Conservation (phyloP, 2,329 filamentous ascomycete genomes). For the Anisogramma anomala region DNA sequence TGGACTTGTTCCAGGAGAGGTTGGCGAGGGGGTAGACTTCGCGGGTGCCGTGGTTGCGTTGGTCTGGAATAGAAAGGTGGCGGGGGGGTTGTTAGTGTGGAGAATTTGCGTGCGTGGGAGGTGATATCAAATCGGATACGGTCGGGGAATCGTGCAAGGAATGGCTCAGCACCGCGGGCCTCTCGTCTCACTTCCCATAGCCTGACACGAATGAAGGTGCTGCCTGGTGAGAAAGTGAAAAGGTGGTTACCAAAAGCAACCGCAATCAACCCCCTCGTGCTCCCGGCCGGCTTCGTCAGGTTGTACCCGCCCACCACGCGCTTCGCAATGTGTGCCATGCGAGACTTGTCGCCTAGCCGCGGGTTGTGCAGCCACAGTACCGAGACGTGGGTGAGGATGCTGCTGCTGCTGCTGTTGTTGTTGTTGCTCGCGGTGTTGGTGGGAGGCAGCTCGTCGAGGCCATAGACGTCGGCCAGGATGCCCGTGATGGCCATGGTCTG, state of each 20-base stretch:
- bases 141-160: too few species aligned
- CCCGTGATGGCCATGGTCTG: slow-evolving; percentile 63
- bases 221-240: neutral
- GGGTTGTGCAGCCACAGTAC: slow-evolving; percentile 90
- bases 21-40: slow-evolving; percentile 58
- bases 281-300: slow-evolving; percentile 22
- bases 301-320: slow-evolving; percentile 60
- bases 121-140: neutral
- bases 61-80: slow-evolving; percentile 42
- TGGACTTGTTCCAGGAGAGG: slow-evolving; percentile 66
- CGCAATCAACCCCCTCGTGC: slow-evolving; percentile 55
- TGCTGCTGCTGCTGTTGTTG: too few species aligned
- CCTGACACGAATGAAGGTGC: too few species aligned
- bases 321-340: slow-evolving; percentile 66
- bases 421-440: too few species aligned
- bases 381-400: slow-evolving; percentile 44
- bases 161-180: too few species aligned
- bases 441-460: slow-evolving; percentile 63
- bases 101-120: neutral
- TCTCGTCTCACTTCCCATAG: too few species aligned
- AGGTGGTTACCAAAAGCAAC: slow-evolving; percentile 48
- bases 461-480: slow-evolving; percentile 68
- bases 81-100: neutral
- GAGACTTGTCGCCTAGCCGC: slow-evolving; percentile 55
- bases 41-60: slow-evolving; percentile 79